A percentile compares a stretch with the other conserved stretches of the same genome.
These are phyloP conservation scores for Aspergillus wentii DNA, from an alignment of 495 filamentous ascomycete species.

Conservation along the genomic window DNA sequence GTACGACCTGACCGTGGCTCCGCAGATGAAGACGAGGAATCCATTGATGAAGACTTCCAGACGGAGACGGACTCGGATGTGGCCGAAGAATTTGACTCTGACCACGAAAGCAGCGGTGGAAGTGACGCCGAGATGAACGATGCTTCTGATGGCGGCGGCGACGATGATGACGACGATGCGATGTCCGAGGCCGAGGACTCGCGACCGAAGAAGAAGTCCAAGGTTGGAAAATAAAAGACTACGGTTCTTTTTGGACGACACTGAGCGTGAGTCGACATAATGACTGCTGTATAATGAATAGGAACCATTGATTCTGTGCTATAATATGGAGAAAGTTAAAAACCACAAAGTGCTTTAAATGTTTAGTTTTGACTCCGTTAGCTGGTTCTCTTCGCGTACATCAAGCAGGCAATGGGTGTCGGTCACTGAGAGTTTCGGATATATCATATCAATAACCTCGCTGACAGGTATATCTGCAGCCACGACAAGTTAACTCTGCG, in stretches of 20 bases:
- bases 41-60: constrained; percentile 92
- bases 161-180: constrained; percentile 43
- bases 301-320: too few species aligned
- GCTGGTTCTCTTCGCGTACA: too few species aligned
- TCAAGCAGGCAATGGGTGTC: too few species aligned
- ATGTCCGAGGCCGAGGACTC: constrained; percentile 36
- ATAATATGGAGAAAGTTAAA: too few species aligned
- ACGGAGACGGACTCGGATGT: constrained; percentile 89
- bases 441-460: constrained; percentile 5
- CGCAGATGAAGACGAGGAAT: constrained; percentile 94
- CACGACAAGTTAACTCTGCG: too few species aligned
- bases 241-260: too few species aligned
- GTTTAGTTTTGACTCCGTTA: not conserved
- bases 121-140: constrained; percentile 60
- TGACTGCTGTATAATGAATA: constrained; percentile 10
- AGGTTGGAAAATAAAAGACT: constrained; percentile 40
- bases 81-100: constrained; percentile 91
- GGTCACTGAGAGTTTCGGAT: too few species aligned
- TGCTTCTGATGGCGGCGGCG: constrained; percentile 48
- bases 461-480: too few species aligned
- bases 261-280: too few species aligned
- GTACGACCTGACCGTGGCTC: constrained; percentile 74
- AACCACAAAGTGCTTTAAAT: too few species aligned
- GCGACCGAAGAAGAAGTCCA: constrained; percentile 69
- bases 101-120: constrained; percentile 79